Conservation (phyloP, 2,329 filamentous ascomycete species). For the Pezicula rhizophila region DNA sequence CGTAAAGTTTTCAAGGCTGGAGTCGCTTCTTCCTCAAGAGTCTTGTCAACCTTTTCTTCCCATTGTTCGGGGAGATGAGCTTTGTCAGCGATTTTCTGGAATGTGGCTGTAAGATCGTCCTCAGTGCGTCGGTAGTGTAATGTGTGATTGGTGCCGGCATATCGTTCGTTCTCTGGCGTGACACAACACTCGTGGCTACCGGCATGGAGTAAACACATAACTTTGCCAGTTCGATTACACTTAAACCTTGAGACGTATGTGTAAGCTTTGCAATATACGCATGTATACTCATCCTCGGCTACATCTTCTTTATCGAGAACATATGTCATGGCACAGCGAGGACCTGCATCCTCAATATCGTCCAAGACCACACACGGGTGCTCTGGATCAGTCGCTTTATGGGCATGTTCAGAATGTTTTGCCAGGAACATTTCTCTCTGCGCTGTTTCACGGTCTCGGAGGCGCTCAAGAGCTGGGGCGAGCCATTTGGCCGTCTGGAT, state of each 20-base stretch:
- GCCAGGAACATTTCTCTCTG: slow-evolving; percentile 64
- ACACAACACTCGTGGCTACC: slow-evolving; percentile 78
- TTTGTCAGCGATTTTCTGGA: slow-evolving; percentile 78
- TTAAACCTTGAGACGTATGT: slow-evolving; percentile 86
- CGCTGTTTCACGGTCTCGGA: slow-evolving; percentile 65
- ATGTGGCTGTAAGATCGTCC: slow-evolving; percentile 58
- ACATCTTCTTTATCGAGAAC: slow-evolving; percentile 67
- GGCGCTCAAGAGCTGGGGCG: slow-evolving; percentile 75
- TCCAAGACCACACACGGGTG: slow-evolving; percentile 26
- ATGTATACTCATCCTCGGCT: slow-evolving; percentile 88
- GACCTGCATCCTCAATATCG: slow-evolving; percentile 19
- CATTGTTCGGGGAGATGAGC: slow-evolving; percentile 79
- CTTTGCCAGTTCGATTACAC: slow-evolving; percentile 74
- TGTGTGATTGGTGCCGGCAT: slow-evolving; percentile 62
- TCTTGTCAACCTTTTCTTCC: slow-evolving; percentile 82
- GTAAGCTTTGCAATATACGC: slow-evolving; percentile 86
- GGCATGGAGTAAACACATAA: slow-evolving; percentile 76
- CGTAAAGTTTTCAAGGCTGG: slow-evolving; percentile 84
- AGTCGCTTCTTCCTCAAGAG: slow-evolving; percentile 75
- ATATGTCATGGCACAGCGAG: slow-evolving; percentile 53
- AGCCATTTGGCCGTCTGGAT: slow-evolving; percentile 96
- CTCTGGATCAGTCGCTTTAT: slow-evolving; percentile 29
- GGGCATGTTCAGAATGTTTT: slow-evolving; percentile 52
- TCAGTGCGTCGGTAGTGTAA: slow-evolving; percentile 74
- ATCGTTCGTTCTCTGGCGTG: slow-evolving; percentile 58